Evolutionary conservation across 2,329 filamentous ascomycete genomes (phyloP).

Genomic region (Clonostachys solani): DNA sequence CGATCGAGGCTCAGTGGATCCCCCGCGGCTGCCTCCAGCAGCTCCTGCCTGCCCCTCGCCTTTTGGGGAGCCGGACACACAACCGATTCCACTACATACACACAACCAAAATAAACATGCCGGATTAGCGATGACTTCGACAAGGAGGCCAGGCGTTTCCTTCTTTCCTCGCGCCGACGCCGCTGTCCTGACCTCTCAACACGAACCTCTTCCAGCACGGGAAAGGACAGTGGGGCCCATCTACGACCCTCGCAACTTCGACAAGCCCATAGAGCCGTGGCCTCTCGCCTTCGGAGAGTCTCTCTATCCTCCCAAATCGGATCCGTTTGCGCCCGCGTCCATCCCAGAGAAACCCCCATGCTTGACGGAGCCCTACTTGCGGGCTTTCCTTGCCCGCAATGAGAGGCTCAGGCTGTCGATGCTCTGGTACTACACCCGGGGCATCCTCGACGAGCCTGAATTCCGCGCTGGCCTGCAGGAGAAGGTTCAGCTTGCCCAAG

Average conservation of each 20-base stretch:
- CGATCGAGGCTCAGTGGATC: too few species aligned
- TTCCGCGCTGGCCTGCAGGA: conserved; percentile 33
- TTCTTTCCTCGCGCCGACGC: conserved; percentile 19
- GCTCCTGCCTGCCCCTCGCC: too few species aligned
- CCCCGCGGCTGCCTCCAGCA: too few species aligned
- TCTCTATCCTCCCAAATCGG: neutral
- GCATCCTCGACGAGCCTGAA: conserved; percentile 29
- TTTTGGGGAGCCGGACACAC: too few species aligned
- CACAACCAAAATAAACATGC: too few species aligned
- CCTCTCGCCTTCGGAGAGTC: neutral
- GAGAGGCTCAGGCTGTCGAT: conserved; percentile 22
- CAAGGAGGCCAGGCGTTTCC: neutral
- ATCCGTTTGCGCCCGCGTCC: neutral
- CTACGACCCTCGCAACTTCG: neutral
- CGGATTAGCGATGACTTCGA: too few species aligned
- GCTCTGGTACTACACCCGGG: conserved; percentile 38
- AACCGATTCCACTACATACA: too few species aligned
- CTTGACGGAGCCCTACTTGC: conserved; percentile 11
- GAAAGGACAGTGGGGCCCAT: neutral
- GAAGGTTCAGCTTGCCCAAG: conserved; percentile 30
- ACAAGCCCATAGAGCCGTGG: neutral
- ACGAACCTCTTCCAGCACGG: neutral
- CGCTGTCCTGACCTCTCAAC: conserved; percentile 11
- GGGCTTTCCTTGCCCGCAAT: conserved; percentile 14
- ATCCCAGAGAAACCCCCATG: neutral